Evolutionary conservation across 2,329 filamentous ascomycete species (phyloP).

Genomic region (Colletotrichum sojae): DNA sequence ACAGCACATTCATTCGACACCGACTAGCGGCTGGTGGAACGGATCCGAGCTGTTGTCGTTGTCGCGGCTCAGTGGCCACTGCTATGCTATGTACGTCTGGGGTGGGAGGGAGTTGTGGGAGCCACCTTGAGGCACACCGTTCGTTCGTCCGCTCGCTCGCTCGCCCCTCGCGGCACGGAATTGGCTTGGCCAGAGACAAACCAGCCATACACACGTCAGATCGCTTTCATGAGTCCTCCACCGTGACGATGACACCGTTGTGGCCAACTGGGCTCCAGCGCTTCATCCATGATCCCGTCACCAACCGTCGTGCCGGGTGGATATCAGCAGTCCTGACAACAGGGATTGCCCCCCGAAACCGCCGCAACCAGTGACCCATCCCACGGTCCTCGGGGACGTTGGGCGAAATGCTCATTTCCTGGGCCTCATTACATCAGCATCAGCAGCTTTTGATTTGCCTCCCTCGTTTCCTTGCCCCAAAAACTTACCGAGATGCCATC

Average conservation of each 20-base stretch:
- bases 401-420: slow-evolving; percentile 9
- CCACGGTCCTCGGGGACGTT: slow-evolving; percentile 9
- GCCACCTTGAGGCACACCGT: neutral
- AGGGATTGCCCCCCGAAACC: slow-evolving; percentile 29
- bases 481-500: slow-evolving; percentile 17
- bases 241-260: slow-evolving; percentile 24
- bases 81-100: no score
- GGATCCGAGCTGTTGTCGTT: slow-evolving; percentile 29
- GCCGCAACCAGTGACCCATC: slow-evolving; percentile 21
- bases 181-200: slow-evolving; percentile 4
- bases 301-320: slow-evolving; percentile 14
- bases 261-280: slow-evolving; percentile 8
- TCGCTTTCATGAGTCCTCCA: slow-evolving; percentile 24
- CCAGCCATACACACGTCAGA: slow-evolving; percentile 10
- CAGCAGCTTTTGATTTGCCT: slow-evolving; percentile 6
- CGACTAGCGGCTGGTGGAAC: slow-evolving; percentile 9
- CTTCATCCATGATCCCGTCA: slow-evolving; percentile 31
- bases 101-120: no score
- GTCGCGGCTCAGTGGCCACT: slow-evolving; percentile 5
- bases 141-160: neutral
- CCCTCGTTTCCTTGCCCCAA: slow-evolving; percentile 2
- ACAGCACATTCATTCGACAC: slow-evolving; percentile 2
- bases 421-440: slow-evolving; percentile 16
- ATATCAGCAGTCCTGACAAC: slow-evolving; percentile 9
- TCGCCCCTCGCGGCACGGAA: slow-evolving; percentile 12